A percentile compares a stretch with the other conserved stretches of the same genome.
Conservation (phyloP, 2,329 filamentous ascomycete species). For the Alternaria hordeiaustralica region DNA sequence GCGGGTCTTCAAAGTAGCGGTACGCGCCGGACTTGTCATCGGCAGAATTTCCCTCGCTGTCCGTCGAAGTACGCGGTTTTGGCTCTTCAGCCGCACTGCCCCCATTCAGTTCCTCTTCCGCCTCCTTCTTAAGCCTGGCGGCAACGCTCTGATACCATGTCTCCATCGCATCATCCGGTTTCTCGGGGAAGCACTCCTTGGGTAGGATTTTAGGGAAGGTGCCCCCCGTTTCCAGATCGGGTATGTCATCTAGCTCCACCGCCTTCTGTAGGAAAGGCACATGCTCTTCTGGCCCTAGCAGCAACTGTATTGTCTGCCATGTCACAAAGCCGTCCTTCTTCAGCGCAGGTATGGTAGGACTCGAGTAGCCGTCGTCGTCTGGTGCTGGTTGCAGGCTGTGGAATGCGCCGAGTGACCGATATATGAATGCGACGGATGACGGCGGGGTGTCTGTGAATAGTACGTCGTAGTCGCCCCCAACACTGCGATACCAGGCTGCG, state of each 20-base stretch:
- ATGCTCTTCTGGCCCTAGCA: constrained; percentile 88
- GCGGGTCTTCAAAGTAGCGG: constrained; percentile 57
- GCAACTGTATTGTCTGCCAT: constrained; percentile 91
- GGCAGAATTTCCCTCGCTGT: constrained; percentile 47
- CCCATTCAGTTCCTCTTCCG: constrained; percentile 46
- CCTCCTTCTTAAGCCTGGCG: constrained; percentile 71
- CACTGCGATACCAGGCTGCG: constrained; percentile 57
- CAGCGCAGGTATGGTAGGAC: constrained; percentile 81
- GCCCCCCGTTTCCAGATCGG: constrained; percentile 69
- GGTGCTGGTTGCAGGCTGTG: constrained; percentile 79
- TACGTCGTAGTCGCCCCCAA: constrained; percentile 56
- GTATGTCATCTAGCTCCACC: constrained; percentile 77
- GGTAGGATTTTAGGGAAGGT: constrained; percentile 67
- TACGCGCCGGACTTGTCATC: constrained; percentile 55
- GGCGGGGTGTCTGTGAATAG: constrained; percentile 80
- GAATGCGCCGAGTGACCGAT: constrained; percentile 87
- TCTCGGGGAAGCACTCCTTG: constrained; percentile 71
- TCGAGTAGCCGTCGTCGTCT: constrained; percentile 70
- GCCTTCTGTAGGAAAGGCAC: constrained; percentile 82
- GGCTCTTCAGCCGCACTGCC: constrained; percentile 33
- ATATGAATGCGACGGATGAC: constrained; percentile 85
- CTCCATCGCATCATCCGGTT: constrained; percentile 80
- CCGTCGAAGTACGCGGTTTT: constrained; percentile 38
- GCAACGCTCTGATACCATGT: constrained; percentile 84
- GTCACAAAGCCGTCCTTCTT: constrained; percentile 85